Percentiles rank a stretch among this genome's conserved stretches.
Evolutionary conservation across 306 rosid species (phyloP).

Genomic region (Elaeagnus macrophylla): DNA sequence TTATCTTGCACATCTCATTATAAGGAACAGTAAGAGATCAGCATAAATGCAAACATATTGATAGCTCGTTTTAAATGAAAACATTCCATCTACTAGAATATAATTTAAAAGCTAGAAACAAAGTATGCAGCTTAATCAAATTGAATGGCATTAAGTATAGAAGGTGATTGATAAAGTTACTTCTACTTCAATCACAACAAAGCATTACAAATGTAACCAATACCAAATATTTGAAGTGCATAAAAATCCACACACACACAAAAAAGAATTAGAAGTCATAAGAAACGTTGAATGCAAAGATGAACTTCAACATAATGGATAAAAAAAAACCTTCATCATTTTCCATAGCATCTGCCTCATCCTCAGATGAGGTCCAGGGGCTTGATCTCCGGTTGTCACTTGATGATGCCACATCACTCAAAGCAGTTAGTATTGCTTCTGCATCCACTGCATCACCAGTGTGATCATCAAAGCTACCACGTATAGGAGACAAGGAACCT

Average conservation of each 20-base stretch:
- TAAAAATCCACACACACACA: conserved; percentile 6
- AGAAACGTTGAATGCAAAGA: not conserved
- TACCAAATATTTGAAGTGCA: not conserved
- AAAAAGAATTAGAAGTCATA: not conserved
- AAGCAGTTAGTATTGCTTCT: conserved; percentile 77
- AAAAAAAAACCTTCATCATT: conserved; percentile 60
- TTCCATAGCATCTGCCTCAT: conserved; percentile 74
- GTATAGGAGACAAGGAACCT: conserved; percentile 75
- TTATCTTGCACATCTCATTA: too few relatives aligned
- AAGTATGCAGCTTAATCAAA: too few relatives aligned
- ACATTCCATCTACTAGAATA: not conserved
- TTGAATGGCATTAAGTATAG: not conserved
- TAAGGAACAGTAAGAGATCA: too few relatives aligned
- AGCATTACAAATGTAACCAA: not conserved
- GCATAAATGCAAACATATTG: too few relatives aligned
- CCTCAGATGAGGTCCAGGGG: conserved; percentile 94
- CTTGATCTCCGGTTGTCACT: conserved; percentile 38
- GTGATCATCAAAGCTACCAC: conserved; percentile 55
- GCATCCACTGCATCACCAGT: conserved; percentile 45
- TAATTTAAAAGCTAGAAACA: not conserved
- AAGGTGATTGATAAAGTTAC: not conserved
- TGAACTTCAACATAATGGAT: not conserved
- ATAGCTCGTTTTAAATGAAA: not conserved
- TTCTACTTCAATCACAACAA: not conserved
- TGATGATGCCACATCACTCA: conserved; percentile 71